Base-by-base conservation (phyloP, 495 filamentous ascomycete genomes). In the Cudoniella acicularis region DNA sequence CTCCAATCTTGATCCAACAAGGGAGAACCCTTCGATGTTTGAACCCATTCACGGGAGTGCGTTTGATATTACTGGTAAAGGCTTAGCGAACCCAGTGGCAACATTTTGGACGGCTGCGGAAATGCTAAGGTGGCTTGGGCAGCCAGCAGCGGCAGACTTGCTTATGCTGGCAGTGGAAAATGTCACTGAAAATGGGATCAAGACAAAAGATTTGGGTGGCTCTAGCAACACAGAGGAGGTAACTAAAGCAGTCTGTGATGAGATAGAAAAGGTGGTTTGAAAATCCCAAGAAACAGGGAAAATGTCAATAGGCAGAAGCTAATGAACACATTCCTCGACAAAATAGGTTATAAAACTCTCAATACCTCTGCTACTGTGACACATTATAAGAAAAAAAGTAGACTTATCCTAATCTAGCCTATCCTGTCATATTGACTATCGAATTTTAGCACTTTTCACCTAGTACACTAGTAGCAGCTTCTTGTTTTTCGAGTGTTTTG, bases 1-100 rank as follows among this genome's bases (percentile, higher is more conserved):
- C 22, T 86, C 81, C 26, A 83, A 91, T 48, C 88, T 91, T 10
- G 91, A 93, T 75, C 72, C 74, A 3, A 69, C 77, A 3, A 75
- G 80, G 57, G 76, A 72, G 56, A 79, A 84, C 64, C 85, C 84
- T 43, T 84, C 90, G 66, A 90, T 96, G 68, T 96, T 95, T 69
- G 91, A 96, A 77, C 91, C 91, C 18, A 91, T 95, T 57, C 91
- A 95, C 69, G 91, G 90, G 1, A 76, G 71, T 41, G 79, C 78
- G 4, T 86, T 86, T 13, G 87, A 90, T 62, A 89, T 91, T 54
- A 83, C 84, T 1, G 87, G 87, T 0, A 85, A 84, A 68, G 86
- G 86, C 72, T 87, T 13, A 40, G 87, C 87, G 10, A 90, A 91
- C 67, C 87, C 87, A 0, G 78, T 90, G 0, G 87, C 78, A 8